Evolutionary conservation across 2,329 filamentous ascomycete genomes (phyloP), one percentile per base, ranked within the genome.

Genomic region (Arthrobotrys iridis): DNA sequence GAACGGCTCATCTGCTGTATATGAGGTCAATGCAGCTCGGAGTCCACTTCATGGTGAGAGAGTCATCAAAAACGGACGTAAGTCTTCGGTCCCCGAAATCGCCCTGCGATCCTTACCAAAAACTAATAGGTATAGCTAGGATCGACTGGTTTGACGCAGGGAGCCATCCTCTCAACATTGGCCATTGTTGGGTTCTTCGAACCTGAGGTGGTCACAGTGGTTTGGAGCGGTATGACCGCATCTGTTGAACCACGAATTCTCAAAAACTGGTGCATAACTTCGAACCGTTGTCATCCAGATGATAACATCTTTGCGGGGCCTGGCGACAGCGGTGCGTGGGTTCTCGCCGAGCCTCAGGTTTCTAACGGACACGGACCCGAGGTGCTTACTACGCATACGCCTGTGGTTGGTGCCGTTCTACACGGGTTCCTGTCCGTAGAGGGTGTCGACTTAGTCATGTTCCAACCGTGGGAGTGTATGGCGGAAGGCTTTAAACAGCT

Each of bases 321-420:
- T 1, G 70, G 70, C 10, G 70, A 74, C 15, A 74, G 70, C 62
- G 70, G 70, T 20, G 70, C 70, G 11, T 74, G 70, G 70, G 48
- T 74, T 46, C 37, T 74, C 15, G 45, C 62, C 1, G 63, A 74
- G 3, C 70, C 70, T 15, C 55, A 62, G 8, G 20, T 35, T 8
- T 40, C 45, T 18, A 15, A 48, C 4, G 13, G 10, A 4, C 18
- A 24, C 0, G 50, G 50, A 15, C 50, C 50, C 18, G 50, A 55
- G 50, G 37, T 67, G 0, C 35, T 62, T 11, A 55, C 40, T 7
- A 45, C 11, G 1, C 62, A 74, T 7, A 74, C 55, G 3, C 70
- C 70, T 4, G 70, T 74, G 7, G 26, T 74, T 10, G 70, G 70
- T 41, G 43, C 62, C 13, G 22, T 74, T 7, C 37, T 74, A 30